Conservation (phyloP, 768 basidiomycete species). For the Termitomyces titanicus region DNA sequence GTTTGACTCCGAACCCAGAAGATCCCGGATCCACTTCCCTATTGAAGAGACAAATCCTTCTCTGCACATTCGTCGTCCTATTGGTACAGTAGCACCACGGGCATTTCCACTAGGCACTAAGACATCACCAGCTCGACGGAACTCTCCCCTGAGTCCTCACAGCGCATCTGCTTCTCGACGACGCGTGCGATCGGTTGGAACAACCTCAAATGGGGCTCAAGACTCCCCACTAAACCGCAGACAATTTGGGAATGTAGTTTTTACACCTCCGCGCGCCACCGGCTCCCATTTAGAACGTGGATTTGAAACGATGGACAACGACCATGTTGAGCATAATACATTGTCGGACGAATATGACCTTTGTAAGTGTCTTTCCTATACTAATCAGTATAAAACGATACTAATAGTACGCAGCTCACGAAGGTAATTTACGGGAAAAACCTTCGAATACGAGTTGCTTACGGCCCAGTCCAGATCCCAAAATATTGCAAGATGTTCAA, state of each 20-base stretch:
- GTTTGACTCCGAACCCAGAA: constrained; percentile 13
- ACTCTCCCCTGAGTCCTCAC: constrained; percentile 9
- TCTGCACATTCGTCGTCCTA: constrained; percentile 1
- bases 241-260: constrained; percentile 2
- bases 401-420: constrained; percentile 49
- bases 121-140: constrained; percentile 11
- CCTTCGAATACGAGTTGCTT: background rate
- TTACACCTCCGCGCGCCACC: constrained; percentile 11
- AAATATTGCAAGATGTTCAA: constrained; percentile 77
- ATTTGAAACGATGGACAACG: constrained; percentile 6
- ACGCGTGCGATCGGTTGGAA: constrained; percentile 16
- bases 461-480: constrained; percentile 52
- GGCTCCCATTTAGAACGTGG: constrained; percentile 2
- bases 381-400: background rate
- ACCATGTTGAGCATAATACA: constrained; percentile 15
- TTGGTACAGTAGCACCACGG: constrained; percentile 4
- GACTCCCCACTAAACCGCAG: constrained; percentile 5
- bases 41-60: constrained; percentile 10
- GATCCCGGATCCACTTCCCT: constrained; percentile 19
- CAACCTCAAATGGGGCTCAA: constrained; percentile 3
- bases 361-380: constrained; percentile 41
- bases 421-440: constrained; percentile 50
- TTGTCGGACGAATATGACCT: constrained; percentile 81
- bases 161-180: constrained; percentile 8
- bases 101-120: background rate